Evolutionary conservation across 371 early-diverging fungal species (phyloP).

Genomic region (Entomophthora muscae): DNA sequence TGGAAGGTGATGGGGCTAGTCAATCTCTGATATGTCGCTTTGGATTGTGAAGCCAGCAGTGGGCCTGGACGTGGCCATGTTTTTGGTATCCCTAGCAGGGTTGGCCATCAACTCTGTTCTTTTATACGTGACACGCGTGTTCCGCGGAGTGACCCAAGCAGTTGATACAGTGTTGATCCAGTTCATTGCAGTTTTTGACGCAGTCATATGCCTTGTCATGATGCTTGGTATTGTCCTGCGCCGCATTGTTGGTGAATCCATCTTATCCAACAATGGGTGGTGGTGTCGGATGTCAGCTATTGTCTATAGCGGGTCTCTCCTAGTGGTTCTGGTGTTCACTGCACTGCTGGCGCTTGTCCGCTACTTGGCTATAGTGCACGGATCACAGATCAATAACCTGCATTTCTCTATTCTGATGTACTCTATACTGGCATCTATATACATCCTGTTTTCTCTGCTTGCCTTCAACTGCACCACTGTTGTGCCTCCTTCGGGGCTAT

Average conservation of each 20-base stretch:
- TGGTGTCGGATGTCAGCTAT: not conserved
- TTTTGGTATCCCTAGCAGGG: not conserved
- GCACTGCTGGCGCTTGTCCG: not conserved
- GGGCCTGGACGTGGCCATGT: not conserved
- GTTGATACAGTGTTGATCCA: not conserved
- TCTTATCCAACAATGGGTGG: not conserved
- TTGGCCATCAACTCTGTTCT: not conserved
- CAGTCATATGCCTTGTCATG: not conserved
- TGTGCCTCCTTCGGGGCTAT: not conserved
- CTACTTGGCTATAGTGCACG: not conserved
- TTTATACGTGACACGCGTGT: not conserved
- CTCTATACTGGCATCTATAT: not conserved
- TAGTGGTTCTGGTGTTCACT: not conserved
- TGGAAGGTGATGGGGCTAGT: no score
- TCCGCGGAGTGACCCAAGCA: not conserved
- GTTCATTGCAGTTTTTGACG: not conserved
- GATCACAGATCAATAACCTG: not conserved
- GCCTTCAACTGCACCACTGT: not conserved
- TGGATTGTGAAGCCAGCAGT: not conserved
- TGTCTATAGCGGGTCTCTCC: not conserved
- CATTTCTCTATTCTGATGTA: not conserved
- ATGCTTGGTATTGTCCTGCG: not conserved
- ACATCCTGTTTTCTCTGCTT: not conserved
- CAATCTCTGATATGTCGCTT: no score
- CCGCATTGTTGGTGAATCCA: not conserved